Evolutionary conservation across 2,329 filamentous ascomycete genomes (phyloP).

Genomic region (Exophiala dermatitidis): DNA sequence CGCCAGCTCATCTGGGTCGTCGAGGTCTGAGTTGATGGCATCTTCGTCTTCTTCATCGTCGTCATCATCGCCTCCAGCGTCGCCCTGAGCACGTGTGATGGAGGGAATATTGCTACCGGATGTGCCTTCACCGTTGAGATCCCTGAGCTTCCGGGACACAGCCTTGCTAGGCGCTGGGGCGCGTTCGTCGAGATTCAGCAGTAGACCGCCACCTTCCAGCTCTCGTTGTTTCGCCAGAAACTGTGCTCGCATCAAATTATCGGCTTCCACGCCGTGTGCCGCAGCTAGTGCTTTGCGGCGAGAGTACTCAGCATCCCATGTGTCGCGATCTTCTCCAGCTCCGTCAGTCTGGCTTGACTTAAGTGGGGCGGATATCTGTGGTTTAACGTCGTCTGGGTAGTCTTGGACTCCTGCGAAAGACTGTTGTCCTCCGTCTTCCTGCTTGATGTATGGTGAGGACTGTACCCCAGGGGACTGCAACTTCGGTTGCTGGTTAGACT

Average conservation of each 20-base stretch:
- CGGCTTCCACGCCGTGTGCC: slow-evolving; percentile 32
- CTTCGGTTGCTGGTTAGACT: slow-evolving; percentile 27
- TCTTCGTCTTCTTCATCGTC: slow-evolving; percentile 70
- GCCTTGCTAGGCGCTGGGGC: slow-evolving; percentile 29
- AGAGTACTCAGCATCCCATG: slow-evolving; percentile 44
- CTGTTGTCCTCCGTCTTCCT: slow-evolving; percentile 17
- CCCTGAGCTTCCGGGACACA: slow-evolving; percentile 34
- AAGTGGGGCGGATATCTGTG: slow-evolving; percentile 31
- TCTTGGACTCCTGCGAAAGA: slow-evolving; percentile 15
- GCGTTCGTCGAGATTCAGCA: slow-evolving; percentile 38
- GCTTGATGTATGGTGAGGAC: slow-evolving; percentile 30
- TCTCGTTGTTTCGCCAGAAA: slow-evolving; percentile 37
- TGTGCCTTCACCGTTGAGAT: slow-evolving; percentile 10
- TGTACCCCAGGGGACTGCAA: slow-evolving; percentile 39
- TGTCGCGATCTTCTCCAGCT: slow-evolving; percentile 52
- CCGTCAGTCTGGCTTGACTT: slow-evolving; percentile 68
- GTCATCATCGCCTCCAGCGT: slow-evolving; percentile 47
- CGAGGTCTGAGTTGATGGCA: slow-evolving; percentile 96
- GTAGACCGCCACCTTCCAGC: slow-evolving; percentile 42
- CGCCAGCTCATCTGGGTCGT: slow-evolving; percentile 84
- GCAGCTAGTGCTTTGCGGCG: slow-evolving; percentile 37
- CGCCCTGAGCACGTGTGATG: slow-evolving; percentile 42
- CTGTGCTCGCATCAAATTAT: slow-evolving; percentile 38
- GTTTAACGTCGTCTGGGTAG: slow-evolving; percentile 8
- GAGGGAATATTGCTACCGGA: slow-evolving; percentile 19